phyloP scores from a whole-genome alignment of 1,284 basidiomycete genomes.

The Pascua guehoae region DNA sequence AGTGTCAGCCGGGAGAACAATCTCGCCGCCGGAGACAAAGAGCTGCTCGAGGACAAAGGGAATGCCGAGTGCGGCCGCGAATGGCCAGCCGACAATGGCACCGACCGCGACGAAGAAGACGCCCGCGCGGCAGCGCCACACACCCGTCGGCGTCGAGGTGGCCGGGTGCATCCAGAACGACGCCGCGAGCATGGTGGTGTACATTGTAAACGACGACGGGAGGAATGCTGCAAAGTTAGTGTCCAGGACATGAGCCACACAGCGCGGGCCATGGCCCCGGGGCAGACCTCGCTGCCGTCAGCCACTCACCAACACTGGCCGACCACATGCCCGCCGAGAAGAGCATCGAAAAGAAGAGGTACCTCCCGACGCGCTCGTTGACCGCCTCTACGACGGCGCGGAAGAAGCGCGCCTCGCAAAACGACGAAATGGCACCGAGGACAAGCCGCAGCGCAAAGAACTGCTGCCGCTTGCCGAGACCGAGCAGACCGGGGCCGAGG shows the following conservation, averaged over 20 bases:
- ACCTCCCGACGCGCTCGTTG: slow-evolving; percentile 84
- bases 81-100: slow-evolving; percentile 94
- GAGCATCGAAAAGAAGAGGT: slow-evolving; percentile 78
- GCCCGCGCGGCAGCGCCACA: slow-evolving; percentile 54
- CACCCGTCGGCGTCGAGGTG: slow-evolving; percentile 58
- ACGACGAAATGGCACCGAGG: slow-evolving; percentile 68
- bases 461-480: slow-evolving; percentile 45
- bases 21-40: slow-evolving; percentile 70
- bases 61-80: slow-evolving; percentile 75
- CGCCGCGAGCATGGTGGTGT: slow-evolving; percentile 76
- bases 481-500: slow-evolving; percentile 40
- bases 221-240: slow-evolving; percentile 90
- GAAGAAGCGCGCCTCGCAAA: slow-evolving; percentile 82
- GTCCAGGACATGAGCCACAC: no score
- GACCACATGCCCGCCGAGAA: slow-evolving; percentile 92
- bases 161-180: slow-evolving; percentile 71
- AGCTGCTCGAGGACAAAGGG: slow-evolving; percentile 92
- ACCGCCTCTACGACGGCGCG: slow-evolving; percentile 74
- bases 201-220: slow-evolving; percentile 94
- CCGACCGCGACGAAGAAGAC: slow-evolving; percentile 74
- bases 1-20: slow-evolving; percentile 56
- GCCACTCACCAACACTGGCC: slow-evolving; percentile 66
- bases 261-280: no score
- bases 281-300: no score
- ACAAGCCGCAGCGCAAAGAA: slow-evolving; percentile 86